Evolutionary conservation across 1,284 basidiomycete genomes (phyloP).

Genomic region (Athelia sp.): DNA sequence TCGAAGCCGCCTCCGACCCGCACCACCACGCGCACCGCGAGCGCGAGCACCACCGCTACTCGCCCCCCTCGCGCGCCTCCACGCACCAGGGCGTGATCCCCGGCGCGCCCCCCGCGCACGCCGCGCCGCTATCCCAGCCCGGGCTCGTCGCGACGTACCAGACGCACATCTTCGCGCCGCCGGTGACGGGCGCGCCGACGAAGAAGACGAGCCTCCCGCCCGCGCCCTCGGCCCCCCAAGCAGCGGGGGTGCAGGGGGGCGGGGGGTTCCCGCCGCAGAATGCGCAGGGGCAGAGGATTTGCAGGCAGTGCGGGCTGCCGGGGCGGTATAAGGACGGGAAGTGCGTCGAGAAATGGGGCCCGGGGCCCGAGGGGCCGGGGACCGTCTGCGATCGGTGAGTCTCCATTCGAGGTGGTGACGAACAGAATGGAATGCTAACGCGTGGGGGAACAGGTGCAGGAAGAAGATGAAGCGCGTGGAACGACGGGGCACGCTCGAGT

Average conservation of each 20-base stretch:
- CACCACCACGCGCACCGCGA: not conserved
- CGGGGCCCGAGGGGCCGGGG: conserved; percentile 76
- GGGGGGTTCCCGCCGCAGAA: conserved; percentile 49
- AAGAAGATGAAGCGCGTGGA: conserved; percentile 86
- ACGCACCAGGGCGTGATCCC: not conserved
- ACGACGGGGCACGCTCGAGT: conserved; percentile 61
- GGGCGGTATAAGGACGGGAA: conserved; percentile 79
- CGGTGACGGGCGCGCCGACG: conserved; percentile 61
- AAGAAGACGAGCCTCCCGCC: conserved; percentile 35
- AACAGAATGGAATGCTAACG: not conserved
- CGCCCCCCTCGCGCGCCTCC: no score
- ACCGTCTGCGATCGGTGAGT: conserved; percentile 75
- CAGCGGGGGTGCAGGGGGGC: conserved; percentile 9
- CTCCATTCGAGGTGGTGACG: no score
- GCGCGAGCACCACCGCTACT: not conserved
- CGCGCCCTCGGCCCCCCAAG: not conserved
- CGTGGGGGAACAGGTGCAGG: conserved; percentile 44
- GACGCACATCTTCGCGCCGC: conserved; percentile 65
- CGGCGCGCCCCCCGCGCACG: no score
- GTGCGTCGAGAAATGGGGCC: conserved; percentile 85
- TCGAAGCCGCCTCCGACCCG: not conserved
- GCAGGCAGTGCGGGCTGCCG: conserved; percentile 63
- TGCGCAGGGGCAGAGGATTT: conserved; percentile 63
- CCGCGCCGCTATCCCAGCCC: conserved; percentile 28
- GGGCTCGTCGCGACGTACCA: conserved; percentile 39